Evolutionary conservation across 106 monocot species (phyloP).

Genomic region (Platanthera guangdongensis): DNA sequence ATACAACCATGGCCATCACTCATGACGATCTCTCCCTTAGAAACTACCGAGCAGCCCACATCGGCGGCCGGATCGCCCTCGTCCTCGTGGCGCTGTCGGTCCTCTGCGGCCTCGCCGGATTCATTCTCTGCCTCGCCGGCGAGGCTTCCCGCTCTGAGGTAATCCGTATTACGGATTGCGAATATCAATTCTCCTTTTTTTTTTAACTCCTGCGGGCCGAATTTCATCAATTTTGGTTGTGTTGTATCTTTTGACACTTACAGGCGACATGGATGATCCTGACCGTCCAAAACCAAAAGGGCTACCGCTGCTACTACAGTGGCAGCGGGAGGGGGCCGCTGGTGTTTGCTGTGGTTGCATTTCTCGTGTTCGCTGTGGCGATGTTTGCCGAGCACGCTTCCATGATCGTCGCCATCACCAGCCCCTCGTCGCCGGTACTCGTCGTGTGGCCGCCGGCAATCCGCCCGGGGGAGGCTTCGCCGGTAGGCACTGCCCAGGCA

Average conservation of each 20-base stretch:
- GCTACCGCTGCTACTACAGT: constrained; percentile 48
- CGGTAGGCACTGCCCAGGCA: constrained; percentile 23
- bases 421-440: constrained; percentile 17
- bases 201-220: too few species aligned
- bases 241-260: background rate
- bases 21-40: constrained; percentile 47
- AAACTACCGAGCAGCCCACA: constrained; percentile 7
- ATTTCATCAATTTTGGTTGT: background rate
- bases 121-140: constrained; percentile 72
- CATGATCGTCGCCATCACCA: constrained; percentile 54
- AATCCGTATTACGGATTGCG: background rate
- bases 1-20: constrained; percentile 46
- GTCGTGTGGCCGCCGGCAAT: constrained; percentile 7
- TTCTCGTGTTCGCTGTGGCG: constrained; percentile 54
- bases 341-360: constrained; percentile 45
- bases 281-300: constrained; percentile 15
- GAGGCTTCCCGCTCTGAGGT: constrained; percentile 81
- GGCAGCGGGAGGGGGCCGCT: constrained; percentile 54
- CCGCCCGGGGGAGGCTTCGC: constrained; percentile 8
- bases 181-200: background rate
- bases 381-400: constrained; percentile 74
- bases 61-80: constrained; percentile 33
- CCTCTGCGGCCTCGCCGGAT: constrained; percentile 52
- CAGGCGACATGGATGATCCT: constrained; percentile 50
- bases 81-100: constrained; percentile 63